Percentiles rank a stretch among this genome's conserved stretches.
Evolutionary conservation across 306 rosid genomes (phyloP).

Genomic region (Hylodesmum podocarpum): DNA sequence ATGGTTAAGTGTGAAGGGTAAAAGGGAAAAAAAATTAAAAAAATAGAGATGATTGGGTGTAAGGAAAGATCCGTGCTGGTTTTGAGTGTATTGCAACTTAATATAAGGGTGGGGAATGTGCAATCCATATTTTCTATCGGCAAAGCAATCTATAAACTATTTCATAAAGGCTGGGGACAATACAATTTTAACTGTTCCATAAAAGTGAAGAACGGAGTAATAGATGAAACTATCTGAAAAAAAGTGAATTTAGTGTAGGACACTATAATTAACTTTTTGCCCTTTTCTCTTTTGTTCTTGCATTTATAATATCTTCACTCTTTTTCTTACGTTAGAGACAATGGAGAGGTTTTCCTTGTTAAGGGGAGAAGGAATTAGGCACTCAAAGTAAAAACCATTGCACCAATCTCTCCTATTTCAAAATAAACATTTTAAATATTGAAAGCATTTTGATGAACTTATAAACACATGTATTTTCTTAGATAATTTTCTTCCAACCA

Average conservation of each 20-base stretch:
- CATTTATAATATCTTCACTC: background rate
- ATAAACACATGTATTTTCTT: too few relatives aligned
- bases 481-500: too few relatives aligned
- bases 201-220: constrained; percentile 15
- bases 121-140: constrained; percentile 56
- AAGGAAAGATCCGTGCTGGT: constrained; percentile 54
- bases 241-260: background rate
- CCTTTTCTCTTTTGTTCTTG: background rate
- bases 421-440: background rate
- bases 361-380: background rate
- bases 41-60: constrained; percentile 45
- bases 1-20: background rate
- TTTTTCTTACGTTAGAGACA: background rate
- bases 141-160: constrained; percentile 61
- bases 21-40: background rate
- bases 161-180: constrained; percentile 21
- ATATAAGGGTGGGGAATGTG: constrained; percentile 62
- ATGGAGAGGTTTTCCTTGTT: background rate
- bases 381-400: background rate
- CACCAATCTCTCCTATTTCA: background rate
- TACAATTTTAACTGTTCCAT: constrained; percentile 23
- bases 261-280: background rate
- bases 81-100: constrained; percentile 74
- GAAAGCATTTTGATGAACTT: background rate
- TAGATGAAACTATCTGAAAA: constrained; percentile 7